phyloP scores from a whole-genome alignment of 2,329 filamentous ascomycete species.

The Helotiales sp. region DNA sequence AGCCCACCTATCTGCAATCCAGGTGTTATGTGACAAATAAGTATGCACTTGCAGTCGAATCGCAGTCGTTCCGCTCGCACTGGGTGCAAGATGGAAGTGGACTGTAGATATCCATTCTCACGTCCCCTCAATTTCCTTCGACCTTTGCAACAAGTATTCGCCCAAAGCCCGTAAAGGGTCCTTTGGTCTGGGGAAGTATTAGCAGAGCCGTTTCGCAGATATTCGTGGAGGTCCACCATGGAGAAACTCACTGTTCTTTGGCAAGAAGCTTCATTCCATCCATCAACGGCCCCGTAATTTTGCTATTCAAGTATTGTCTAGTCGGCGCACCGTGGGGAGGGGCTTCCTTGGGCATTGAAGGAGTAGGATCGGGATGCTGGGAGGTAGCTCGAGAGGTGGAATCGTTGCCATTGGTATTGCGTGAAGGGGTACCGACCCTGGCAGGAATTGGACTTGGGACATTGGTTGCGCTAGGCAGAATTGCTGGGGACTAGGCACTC shows the following conservation, averaged over 20 bases:
- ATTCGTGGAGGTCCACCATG: conserved; percentile 3
- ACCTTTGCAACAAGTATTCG: conserved; percentile 72
- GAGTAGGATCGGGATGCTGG: conserved; percentile 57
- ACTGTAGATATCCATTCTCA: conserved; percentile 3
- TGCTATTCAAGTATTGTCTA: conserved; percentile 73
- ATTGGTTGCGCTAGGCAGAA: conserved; percentile 32
- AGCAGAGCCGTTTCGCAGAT: conserved; percentile 7
- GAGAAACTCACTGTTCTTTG: conserved; percentile 65
- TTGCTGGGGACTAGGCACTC: conserved; percentile 34
- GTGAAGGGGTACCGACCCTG: conserved; percentile 56
- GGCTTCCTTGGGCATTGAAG: conserved; percentile 63
- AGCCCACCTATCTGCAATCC: not conserved
- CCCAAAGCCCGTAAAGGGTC: conserved; percentile 73
- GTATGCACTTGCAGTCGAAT: not conserved
- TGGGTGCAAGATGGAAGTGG: not conserved
- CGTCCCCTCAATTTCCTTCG: conserved; percentile 63
- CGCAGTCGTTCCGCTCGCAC: not conserved
- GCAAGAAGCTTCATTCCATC: conserved; percentile 78
- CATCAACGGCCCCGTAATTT: conserved; percentile 69
- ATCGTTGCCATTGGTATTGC: conserved; percentile 45
- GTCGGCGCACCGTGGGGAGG: conserved; percentile 70
- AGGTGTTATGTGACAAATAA: not conserved
- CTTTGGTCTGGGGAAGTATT: conserved; percentile 55
- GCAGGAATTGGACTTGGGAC: conserved; percentile 38
- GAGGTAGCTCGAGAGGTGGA: conserved; percentile 61